Evolutionary conservation across 2,329 filamentous ascomycete species (phyloP), one percentile per base, ranked within the genome.

Genomic region (Epichloe aotearoae): DNA sequence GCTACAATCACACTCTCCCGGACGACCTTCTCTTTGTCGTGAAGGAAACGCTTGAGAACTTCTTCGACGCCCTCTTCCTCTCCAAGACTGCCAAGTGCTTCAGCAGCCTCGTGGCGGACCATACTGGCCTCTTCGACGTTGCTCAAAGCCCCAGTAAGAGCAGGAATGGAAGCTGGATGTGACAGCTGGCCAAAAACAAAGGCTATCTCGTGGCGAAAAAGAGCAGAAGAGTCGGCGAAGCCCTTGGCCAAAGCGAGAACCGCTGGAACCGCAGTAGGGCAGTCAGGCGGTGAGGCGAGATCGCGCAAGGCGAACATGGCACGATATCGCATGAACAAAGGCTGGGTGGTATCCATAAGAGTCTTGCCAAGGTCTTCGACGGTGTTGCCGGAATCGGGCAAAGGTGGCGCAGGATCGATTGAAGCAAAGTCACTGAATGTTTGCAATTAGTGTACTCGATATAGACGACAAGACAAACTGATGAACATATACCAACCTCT

Each of bases 271-370:
- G 91, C 90, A 2, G 90, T 95, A 2, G 89, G 86, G 42, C 94
- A 82, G 63, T 95, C 86, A 10, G 91, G 90, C 15, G 93, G 93
- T 4, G 90, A 96, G 20, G 90, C 89, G 49, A 98, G 82, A 68
- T 98, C 93, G 63, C 93, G 85, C 49, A 98, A 82, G 52, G 88
- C 87, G 64, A 98, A 98, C 93, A 98, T 98, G 66, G 93, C 91
- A 62, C 93, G 83, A 71, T 98, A 98, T 64, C 93, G 83, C 64
- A 88, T 74, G 74, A 98, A 98, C 12, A 98, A 79, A 23, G 89
- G 87, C 46, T 83, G 72, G 5, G 73, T 77, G 5, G 84, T 83
- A 67, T 97, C 84, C 67, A 97, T 82, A 50, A 98, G 75, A 23
- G 79, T 81, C 62, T 79, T 76, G 62, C 86, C 84, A 36, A 98